phyloP scores from a whole-genome alignment of 768 basidiomycete genomes.

The Saitozyma sp. region DNA sequence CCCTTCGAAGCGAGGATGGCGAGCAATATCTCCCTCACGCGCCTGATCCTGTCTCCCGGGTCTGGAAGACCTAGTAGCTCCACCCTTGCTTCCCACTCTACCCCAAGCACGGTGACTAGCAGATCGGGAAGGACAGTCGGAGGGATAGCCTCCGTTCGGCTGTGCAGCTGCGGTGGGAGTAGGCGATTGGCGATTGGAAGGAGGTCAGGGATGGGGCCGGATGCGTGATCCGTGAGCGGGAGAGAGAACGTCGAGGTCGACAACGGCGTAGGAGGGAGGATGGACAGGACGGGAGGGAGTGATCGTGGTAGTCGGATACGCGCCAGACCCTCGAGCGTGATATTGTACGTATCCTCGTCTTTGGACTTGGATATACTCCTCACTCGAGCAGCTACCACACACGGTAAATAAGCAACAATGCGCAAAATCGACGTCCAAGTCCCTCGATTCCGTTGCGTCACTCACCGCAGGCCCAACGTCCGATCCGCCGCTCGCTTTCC shows the following conservation, averaged over 20 bases:
- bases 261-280: slow-evolving; percentile 51
- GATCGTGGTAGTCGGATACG: slow-evolving; percentile 42
- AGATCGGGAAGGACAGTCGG: slow-evolving; percentile 41
- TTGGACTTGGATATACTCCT: slow-evolving; percentile 25
- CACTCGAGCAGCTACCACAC: slow-evolving; percentile 29
- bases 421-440: neutral
- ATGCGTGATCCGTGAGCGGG: slow-evolving; percentile 56
- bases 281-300: slow-evolving; percentile 38
- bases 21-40: slow-evolving; percentile 28
- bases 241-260: slow-evolving; percentile 75
- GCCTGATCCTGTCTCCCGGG: slow-evolving; percentile 23
- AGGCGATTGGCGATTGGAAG: slow-evolving; percentile 18
- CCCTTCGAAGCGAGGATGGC: neutral
- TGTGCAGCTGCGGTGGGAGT: slow-evolving; percentile 29
- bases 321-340: slow-evolving; percentile 35
- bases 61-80: slow-evolving; percentile 38
- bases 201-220: slow-evolving; percentile 20
- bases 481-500: slow-evolving; percentile 41
- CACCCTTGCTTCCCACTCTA: slow-evolving; percentile 39
- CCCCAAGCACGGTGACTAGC: slow-evolving; percentile 30
- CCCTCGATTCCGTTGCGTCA: neutral
- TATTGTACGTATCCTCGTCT: slow-evolving; percentile 17
- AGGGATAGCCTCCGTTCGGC: slow-evolving; percentile 20
- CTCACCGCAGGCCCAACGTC: slow-evolving; percentile 44
- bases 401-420: slow-evolving; percentile 1